Conservation (phyloP, 2,329 filamentous ascomycete species). For the Fusarium buharicum region DNA sequence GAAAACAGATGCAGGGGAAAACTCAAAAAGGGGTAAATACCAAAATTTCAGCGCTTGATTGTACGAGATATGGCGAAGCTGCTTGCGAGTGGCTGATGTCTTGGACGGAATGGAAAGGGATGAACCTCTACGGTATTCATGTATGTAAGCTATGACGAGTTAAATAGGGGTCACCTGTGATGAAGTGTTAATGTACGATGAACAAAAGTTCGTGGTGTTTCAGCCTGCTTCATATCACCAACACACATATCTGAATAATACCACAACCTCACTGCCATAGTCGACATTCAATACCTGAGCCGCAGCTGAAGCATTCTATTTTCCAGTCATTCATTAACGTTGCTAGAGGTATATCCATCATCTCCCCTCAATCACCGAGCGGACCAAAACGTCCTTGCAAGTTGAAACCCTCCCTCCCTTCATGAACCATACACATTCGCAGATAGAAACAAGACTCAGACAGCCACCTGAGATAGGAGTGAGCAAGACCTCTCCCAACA, state of each 20-base stretch:
- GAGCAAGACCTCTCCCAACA: neutral
- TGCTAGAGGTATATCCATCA: slow-evolving; percentile 31
- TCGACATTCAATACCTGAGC: neutral
- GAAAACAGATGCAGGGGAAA: slow-evolving; percentile 22
- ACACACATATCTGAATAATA: neutral
- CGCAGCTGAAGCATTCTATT: slow-evolving; percentile 2
- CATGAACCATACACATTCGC: slow-evolving; percentile 10
- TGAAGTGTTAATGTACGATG: slow-evolving; percentile 18
- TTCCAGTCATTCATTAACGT: slow-evolving; percentile 14
- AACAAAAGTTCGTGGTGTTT: neutral
- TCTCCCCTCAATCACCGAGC: neutral
- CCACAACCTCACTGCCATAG: neutral
- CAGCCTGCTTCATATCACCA: neutral
- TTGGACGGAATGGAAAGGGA: slow-evolving; percentile 20
- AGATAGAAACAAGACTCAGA: slow-evolving; percentile 3
- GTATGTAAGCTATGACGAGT: slow-evolving; percentile 16
- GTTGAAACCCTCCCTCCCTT: neutral
- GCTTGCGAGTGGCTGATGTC: neutral
- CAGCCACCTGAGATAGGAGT: slow-evolving; percentile 2
- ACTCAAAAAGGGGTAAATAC: neutral
- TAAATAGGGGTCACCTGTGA: slow-evolving; percentile 6
- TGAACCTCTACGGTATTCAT: slow-evolving; percentile 8
- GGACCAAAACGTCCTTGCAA: neutral
- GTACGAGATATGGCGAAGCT: slow-evolving; percentile 5
- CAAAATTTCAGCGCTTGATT: slow-evolving; percentile 1